Base-by-base conservation (phyloP, 257 asterid species). In the Solanum clarkiae region DNA sequence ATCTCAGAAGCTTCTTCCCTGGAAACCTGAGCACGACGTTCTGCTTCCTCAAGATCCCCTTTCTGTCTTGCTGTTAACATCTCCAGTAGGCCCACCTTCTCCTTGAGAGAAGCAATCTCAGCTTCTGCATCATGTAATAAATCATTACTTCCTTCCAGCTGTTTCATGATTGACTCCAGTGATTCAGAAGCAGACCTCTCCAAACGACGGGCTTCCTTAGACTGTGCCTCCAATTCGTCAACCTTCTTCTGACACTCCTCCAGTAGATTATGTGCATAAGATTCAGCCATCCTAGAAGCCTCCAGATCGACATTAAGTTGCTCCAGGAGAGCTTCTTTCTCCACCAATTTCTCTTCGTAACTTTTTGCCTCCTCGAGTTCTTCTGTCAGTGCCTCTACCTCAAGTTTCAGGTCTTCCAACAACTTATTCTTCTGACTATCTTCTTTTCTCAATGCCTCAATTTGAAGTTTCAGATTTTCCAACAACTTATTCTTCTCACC, bases 161-260 rank as follows among this genome's bases (percentile, higher is more conserved):
- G 95, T 90, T 93, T 94, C 92, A 93, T 93, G 85, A 94, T 91
- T 20, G 97, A 95, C 85, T 93, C 93, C 84, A 97, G 91, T 72
- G 98, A 92, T 88, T 89, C 96, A 9, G 98, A 95, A 6, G 98
- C 93, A 81, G 96, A 95, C 86, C 93, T 97, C 92, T 97, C 98
- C 91, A 91, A 86, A 82, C 90, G 91, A 87, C 91, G 94, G 53
- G 98, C 95, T 89, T 94, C 97, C 81, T 92, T 92, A 36, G 97
- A 87, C 84, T 90, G 93, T 72, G 87, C 85, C 72, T 91, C 90
- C 85, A 94, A 87, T 70, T 95, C 96, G 84, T 91, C 94, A 49
- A 90, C 93, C 88, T 87, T 93, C 71, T 88, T 87, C 45, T 92
- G 92, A 93, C 94, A 91, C 87, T 97, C 98, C 77, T 94, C 93